These are phyloP conservation scores for Aspergillus fumigatiaffinis DNA, from an alignment of 2,329 filamentous ascomycete species.

Conservation along the genomic window DNA sequence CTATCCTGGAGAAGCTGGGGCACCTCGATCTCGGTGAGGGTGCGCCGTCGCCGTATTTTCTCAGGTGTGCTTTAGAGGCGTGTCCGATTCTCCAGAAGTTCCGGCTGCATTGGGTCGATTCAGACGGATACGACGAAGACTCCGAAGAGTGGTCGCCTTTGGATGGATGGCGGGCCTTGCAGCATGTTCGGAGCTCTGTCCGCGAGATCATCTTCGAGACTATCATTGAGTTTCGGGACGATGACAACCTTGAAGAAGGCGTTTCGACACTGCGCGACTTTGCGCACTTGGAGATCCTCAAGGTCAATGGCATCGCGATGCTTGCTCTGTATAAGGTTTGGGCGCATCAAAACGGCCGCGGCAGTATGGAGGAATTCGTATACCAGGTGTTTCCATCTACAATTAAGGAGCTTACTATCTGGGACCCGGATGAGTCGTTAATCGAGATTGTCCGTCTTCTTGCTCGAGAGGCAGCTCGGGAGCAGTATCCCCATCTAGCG, in stretches of 20 bases:
- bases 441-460: background rate
- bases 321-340: background rate
- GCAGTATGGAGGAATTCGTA: background rate
- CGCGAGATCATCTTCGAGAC: constrained; percentile 4
- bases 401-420: background rate
- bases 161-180: constrained; percentile 1
- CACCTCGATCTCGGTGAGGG: constrained; percentile 31
- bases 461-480: background rate
- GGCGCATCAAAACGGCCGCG: background rate
- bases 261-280: background rate
- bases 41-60: background rate
- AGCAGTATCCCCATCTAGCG: background rate
- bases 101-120: background rate
- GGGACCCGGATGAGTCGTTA: background rate
- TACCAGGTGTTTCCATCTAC: background rate
- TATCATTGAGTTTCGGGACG: background rate
- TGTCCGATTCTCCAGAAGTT: background rate
- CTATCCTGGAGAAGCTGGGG: background rate
- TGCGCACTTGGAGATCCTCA: background rate
- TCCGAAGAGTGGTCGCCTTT: constrained; percentile 1
- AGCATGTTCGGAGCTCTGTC: background rate
- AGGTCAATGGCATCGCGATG: background rate
- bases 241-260: background rate
- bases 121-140: constrained; percentile 3
- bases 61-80: background rate